Conservation (phyloP, 1,284 basidiomycete species). For the Rhodofomes roseus region DNA sequence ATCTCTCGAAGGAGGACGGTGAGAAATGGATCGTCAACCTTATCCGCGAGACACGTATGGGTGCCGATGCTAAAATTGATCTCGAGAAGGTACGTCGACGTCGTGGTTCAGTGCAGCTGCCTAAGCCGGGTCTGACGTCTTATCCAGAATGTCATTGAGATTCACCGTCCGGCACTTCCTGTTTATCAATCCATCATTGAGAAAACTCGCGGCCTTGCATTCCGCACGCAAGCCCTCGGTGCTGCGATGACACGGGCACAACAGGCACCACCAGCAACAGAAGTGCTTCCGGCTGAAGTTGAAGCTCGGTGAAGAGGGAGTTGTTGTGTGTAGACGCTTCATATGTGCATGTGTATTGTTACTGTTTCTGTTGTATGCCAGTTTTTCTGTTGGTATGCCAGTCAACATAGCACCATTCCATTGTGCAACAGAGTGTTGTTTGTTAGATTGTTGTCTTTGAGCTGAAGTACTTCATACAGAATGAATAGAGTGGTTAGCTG, state of each 20-base stretch:
- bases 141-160: conserved; percentile 88
- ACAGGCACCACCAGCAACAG: conserved; percentile 25
- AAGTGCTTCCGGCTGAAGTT: conserved; percentile 18
- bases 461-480: no score
- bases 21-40: conserved; percentile 99
- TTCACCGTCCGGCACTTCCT: conserved; percentile 85
- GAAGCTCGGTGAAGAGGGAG: conserved; percentile 17
- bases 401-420: no score
- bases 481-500: no score
- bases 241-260: conserved; percentile 72
- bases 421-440: no score
- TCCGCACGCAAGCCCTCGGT: conserved; percentile 88
- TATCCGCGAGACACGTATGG: conserved; percentile 94
- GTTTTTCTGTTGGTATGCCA: no score
- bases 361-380: no score
- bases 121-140: no score
- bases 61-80: conserved; percentile 95
- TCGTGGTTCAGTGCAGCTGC: not conserved
- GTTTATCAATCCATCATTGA: conserved; percentile 96
- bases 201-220: conserved; percentile 88
- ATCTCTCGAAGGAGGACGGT: conserved; percentile 89
- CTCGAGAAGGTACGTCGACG: conserved; percentile 73
- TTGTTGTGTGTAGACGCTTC: no score
- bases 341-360: no score
- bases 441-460: no score